Evolutionary conservation across 176 grass and related monocot genomes (phyloP), one percentile per base, ranked within the genome.

Genomic region (Oryza nivara): DNA sequence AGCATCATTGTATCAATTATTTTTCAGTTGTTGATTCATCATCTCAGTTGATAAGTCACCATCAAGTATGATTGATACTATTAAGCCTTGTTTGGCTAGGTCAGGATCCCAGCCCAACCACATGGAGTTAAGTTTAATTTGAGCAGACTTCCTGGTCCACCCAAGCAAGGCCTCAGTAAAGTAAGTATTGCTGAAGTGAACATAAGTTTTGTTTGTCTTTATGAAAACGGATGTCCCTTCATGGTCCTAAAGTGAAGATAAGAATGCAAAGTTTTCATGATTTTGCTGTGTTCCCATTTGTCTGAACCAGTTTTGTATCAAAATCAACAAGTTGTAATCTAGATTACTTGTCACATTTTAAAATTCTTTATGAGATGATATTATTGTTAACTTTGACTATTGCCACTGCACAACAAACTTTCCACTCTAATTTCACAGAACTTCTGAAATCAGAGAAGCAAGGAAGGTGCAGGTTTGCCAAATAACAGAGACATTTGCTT

Each of bases 1-100:
- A 85, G 11, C 32, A 4, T 22, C 26, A 15, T 25, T 4, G 0
- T 36, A 8, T 72, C 36, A 22, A 73, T 44, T 9, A 15, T 63
- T 63, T 82, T 40, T 12, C 49, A 60, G 22, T 38, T 28, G 46
- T 32, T 43, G n/a, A 82, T 70, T 69, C 52, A 77, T 26, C 63
- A 69, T 1, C 13, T 38, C 14, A 69, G 35, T 40, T 41, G 65
- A 9, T 20, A 75, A 76, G 46, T 65, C 47, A 58, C 7, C 36
- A 66, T 40, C 65, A 70, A 44, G 48, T 34, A 8, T 23, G 9
- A 63, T 63, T 63, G 9, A 17, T 63, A 63, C 9, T 63, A 63
- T 23, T 23, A 22, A 63, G 8, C 13, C 20, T 63, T 7, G 5
- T 20, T 58, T 63, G n/a, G 58, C 58, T 11, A 22, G 56, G 56